A percentile compares a stretch with the other conserved stretches of the same genome.
These are phyloP conservation scores for Candida albicans DNA, from an alignment of 1,139 yeast genomes.

Conservation along the genomic window DNA sequence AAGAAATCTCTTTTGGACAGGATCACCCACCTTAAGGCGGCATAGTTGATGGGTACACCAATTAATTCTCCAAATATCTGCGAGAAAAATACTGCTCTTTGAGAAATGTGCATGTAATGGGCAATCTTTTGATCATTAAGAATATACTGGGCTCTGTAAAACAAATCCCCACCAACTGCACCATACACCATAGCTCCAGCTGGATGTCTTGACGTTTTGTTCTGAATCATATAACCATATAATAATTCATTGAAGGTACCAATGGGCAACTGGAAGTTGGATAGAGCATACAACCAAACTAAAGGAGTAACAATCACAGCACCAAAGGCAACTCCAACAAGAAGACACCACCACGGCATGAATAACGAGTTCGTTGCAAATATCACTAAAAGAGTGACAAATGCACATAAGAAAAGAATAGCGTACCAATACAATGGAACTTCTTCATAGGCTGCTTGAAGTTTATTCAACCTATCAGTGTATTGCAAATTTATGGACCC, in stretches of 20 bases:
- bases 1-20: constrained; percentile 38
- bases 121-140: too few species aligned
- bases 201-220: constrained; percentile 36
- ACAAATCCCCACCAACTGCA: constrained; percentile 52
- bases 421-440: constrained; percentile 48
- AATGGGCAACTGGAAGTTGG: constrained; percentile 52
- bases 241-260: constrained; percentile 53
- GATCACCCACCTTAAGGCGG: constrained; percentile 48
- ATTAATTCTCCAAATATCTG: constrained; percentile 46
- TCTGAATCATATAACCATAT: constrained; percentile 48
- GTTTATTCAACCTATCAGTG: constrained; percentile 42
- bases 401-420: constrained; percentile 33
- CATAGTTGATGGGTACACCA: constrained; percentile 52
- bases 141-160: constrained; percentile 54
- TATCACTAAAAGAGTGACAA: constrained; percentile 33
- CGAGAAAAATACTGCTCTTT: constrained; percentile 18
- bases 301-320: constrained; percentile 49
- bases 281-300: constrained; percentile 51
- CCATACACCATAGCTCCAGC: constrained; percentile 51
- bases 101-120: constrained; percentile 47
- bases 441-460: constrained; percentile 37
- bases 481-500: constrained; percentile 16
- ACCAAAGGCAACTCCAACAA: constrained; percentile 46
- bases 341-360: constrained; percentile 52
- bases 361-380: constrained; percentile 40